These are phyloP conservation scores for Podospora pseudopauciseta DNA, from an alignment of 495 filamentous ascomycete species.

Conservation along the genomic window DNA sequence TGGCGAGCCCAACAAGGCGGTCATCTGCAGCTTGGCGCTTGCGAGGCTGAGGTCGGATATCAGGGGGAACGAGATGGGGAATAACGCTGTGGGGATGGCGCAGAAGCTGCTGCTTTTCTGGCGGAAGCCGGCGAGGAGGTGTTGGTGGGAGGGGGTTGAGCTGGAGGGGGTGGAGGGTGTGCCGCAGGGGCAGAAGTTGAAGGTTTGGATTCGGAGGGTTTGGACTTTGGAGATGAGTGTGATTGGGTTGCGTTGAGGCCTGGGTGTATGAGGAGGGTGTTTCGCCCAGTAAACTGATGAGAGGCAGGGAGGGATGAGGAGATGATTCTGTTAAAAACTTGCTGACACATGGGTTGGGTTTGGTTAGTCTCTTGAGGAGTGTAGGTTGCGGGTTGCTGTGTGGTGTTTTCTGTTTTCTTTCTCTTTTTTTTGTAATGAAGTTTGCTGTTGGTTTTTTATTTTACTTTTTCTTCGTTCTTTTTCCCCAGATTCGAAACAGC, in stretches of 20 bases:
- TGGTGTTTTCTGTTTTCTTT: neutral
- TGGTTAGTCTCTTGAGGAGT: neutral
- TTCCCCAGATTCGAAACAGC: neutral
- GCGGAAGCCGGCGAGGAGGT: constrained; percentile 92
- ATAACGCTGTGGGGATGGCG: constrained; percentile 91
- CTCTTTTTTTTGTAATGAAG: neutral
- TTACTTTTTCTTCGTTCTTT: neutral
- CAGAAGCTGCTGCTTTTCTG: constrained; percentile 98
- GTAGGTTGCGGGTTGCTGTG: neutral
- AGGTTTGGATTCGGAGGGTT: constrained; percentile 95
- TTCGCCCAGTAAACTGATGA: neutral
- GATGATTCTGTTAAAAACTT: neutral
- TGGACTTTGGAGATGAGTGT: constrained; percentile 99
- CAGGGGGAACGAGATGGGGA: constrained; percentile 68
- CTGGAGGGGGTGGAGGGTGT: constrained; percentile 85
- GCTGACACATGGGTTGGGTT: neutral
- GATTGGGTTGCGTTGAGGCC: constrained; percentile 68
- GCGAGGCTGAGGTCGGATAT: constrained; percentile 91
- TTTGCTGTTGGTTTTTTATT: neutral
- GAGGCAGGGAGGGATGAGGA: neutral
- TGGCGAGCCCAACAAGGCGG: constrained; percentile 93
- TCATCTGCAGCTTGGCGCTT: constrained; percentile 93
- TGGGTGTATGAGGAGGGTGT: neutral
- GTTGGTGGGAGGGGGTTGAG: constrained; percentile 99
- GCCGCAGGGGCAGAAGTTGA: constrained; percentile 69